phyloP scores from a whole-genome alignment of 345 rosid species.

The Moricandia arvensis region DNA sequence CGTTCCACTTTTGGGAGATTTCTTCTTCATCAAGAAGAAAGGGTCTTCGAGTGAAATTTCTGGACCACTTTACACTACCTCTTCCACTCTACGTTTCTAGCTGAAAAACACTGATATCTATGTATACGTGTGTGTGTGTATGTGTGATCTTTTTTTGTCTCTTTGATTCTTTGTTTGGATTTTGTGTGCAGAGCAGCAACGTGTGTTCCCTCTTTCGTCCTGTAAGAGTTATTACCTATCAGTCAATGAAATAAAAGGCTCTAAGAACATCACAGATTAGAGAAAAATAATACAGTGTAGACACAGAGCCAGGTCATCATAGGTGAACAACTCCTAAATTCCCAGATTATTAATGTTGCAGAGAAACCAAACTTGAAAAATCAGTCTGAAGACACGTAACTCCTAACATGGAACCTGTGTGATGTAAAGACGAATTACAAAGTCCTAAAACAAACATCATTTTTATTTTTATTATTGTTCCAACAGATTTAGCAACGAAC shows the following conservation, averaged over 20 bases:
- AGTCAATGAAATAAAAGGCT: no score
- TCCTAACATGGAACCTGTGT: background rate
- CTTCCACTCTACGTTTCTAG: conserved; percentile 43
- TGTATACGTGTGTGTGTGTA: background rate
- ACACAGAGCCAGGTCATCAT: background rate
- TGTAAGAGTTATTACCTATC: background rate
- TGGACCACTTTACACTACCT: conserved; percentile 38
- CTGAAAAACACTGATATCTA: conserved; percentile 4
- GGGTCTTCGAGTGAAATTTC: conserved; percentile 15
- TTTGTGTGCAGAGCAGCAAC: conserved; percentile 11
- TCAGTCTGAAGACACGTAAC: background rate
- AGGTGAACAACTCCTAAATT: background rate
- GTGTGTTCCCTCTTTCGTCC: conserved; percentile 2
- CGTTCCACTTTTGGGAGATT: conserved; percentile 70
- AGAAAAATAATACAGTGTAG: background rate
- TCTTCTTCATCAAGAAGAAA: conserved; percentile 61
- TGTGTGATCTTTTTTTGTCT: conserved; percentile 10
- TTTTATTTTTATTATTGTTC: conserved; percentile 7
- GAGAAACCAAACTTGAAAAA: background rate
- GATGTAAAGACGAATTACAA: background rate
- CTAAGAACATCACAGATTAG: background rate
- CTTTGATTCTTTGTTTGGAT: conserved; percentile 19
- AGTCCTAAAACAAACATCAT: background rate
- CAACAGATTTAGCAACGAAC: conserved; percentile 15
- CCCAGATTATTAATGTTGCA: background rate